phyloP scores from a whole-genome alignment of 2,329 filamentous ascomycete genomes.

The Albophoma yamanashiensis region DNA sequence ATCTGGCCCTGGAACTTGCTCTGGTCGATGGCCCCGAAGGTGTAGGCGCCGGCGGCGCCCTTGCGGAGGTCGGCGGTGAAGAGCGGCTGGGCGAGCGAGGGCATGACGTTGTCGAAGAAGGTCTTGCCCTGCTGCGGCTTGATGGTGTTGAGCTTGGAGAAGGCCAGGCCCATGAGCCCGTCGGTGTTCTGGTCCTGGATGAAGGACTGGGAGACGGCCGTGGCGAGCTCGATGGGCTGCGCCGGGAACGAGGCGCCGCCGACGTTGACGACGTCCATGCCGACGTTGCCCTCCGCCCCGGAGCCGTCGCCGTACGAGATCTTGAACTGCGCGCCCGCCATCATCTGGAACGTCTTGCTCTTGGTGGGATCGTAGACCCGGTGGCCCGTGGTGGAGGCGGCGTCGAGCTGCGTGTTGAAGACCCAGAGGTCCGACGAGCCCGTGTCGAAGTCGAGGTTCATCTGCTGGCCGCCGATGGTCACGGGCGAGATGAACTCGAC shows the following conservation, averaged over 20 bases:
- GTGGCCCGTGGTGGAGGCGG: slow-evolving; percentile 35
- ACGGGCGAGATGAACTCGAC: slow-evolving; percentile 59
- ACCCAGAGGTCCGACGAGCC: slow-evolving; percentile 69
- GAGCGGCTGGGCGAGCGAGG: slow-evolving; percentile 50
- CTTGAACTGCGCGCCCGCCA: slow-evolving; percentile 41
- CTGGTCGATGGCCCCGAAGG: slow-evolving; percentile 57
- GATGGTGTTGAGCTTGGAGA: slow-evolving; percentile 54
- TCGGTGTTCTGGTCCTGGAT: slow-evolving; percentile 48
- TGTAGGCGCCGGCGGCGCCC: slow-evolving; percentile 50
- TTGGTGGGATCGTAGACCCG: slow-evolving; percentile 23
- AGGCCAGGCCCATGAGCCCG: slow-evolving; percentile 61
- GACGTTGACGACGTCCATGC: slow-evolving; percentile 55
- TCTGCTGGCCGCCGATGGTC: slow-evolving; percentile 55
- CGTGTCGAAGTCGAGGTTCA: slow-evolving; percentile 66
- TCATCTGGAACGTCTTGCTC: slow-evolving; percentile 21
- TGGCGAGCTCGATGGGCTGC: slow-evolving; percentile 61
- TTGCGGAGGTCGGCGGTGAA: slow-evolving; percentile 59
- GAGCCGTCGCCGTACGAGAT: slow-evolving; percentile 63
- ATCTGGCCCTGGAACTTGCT: slow-evolving; percentile 51
- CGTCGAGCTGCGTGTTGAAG: slow-evolving; percentile 50
- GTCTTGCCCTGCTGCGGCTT: slow-evolving; percentile 53
- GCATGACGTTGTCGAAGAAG: slow-evolving; percentile 61
- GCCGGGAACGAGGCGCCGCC: slow-evolving; percentile 49
- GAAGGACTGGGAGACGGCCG: slow-evolving; percentile 46
- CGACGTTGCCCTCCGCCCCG: slow-evolving; percentile 51